Base-by-base conservation (phyloP, 805 yeast species). In the Soucietia sequanensis region DNA sequence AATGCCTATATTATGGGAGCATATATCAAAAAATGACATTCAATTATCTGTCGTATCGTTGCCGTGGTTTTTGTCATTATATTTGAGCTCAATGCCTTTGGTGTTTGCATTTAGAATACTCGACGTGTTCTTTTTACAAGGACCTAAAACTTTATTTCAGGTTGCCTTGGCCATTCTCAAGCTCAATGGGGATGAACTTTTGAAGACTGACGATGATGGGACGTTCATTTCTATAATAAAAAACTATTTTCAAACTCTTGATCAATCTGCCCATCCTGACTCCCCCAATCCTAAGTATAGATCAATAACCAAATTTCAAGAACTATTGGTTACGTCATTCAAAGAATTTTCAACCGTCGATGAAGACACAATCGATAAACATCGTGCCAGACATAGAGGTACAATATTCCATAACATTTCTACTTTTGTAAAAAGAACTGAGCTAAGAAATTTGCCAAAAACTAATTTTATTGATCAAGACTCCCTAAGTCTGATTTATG, bases 11-110 rank as follows among this genome's bases (percentile, higher is more conserved):
- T 56, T 93, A 33, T 85, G 95, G 84, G 84, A 77, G 8, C 97
- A 93, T 58, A 78, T 93, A 29, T 68, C 68, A 3, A 72, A 75
- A 33, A 62, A 82, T 44, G 98, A 93, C 51, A 91, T 93, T 34
- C 98, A 95, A 52, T 68, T 95, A 11, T 85, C 95, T 0, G 95
- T 93, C 12, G 91, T 91, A 1, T 87, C 97, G 0, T 65, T 93
- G 28, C 98, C 99, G 2, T 93, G 99, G 99, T 93, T 93, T 54
- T 65, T 93, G 35, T 87, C 96, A 0, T 64, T 93, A 25, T 93
- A 86, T 58, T 75, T 91, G 46, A 90, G 85, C 47, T 81, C 96
- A 0, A 89, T 93, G 95, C 99, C 99, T 0, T 65, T 93, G 46
- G 89, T 89, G 5, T 91, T 80, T 62, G 96, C 99, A 2, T 86